Evolutionary conservation across 164 flowering plant species (phyloP).

Genomic region (Malania oleifera): DNA sequence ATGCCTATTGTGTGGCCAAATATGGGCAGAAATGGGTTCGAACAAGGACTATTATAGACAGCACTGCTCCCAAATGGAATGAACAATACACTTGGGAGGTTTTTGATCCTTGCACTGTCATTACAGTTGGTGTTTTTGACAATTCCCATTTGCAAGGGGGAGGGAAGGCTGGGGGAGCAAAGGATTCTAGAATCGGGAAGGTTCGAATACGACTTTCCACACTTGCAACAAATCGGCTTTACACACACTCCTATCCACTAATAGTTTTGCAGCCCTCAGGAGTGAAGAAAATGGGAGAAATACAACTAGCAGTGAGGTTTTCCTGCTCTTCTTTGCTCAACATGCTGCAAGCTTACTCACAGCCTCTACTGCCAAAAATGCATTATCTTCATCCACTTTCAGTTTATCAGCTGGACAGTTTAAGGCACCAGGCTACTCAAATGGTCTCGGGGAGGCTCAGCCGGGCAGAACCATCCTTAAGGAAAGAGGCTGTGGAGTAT

Average conservation of each 20-base stretch:
- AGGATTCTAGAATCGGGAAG: slow-evolving; percentile 24
- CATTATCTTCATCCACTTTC: slow-evolving; percentile 25
- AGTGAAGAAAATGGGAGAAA: slow-evolving; percentile 28
- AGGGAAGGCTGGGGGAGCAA: slow-evolving; percentile 3
- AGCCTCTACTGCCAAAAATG: slow-evolving; percentile 26
- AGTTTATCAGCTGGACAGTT: slow-evolving; percentile 18
- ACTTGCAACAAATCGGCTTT: slow-evolving; percentile 25
- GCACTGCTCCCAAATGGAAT: slow-evolving; percentile 12
- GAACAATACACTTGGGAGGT: slow-evolving; percentile 34
- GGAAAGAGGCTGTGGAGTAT: slow-evolving; percentile 14
- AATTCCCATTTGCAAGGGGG: slow-evolving; percentile 21
- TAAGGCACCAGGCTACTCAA: slow-evolving; percentile 25
- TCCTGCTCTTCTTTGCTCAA: slow-evolving; percentile 22
- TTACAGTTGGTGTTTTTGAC: slow-evolving; percentile 26
- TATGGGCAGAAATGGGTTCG: slow-evolving; percentile 27
- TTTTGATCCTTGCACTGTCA: slow-evolving; percentile 26
- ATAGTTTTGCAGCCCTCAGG: slow-evolving; percentile 26
- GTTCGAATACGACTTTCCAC: slow-evolving; percentile 28
- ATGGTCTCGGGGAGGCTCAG: slow-evolving; percentile 18
- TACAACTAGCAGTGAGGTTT: slow-evolving; percentile 26
- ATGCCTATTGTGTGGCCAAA: slow-evolving; percentile 38
- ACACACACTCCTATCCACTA: slow-evolving; percentile 27
- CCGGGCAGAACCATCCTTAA: slow-evolving; percentile 17
- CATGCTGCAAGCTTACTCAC: slow-evolving; percentile 21
- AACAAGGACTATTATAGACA: slow-evolving; percentile 26